Evolutionary conservation across 2,329 filamentous ascomycete genomes (phyloP).

Genomic region (Thielaviopsis musarum): DNA sequence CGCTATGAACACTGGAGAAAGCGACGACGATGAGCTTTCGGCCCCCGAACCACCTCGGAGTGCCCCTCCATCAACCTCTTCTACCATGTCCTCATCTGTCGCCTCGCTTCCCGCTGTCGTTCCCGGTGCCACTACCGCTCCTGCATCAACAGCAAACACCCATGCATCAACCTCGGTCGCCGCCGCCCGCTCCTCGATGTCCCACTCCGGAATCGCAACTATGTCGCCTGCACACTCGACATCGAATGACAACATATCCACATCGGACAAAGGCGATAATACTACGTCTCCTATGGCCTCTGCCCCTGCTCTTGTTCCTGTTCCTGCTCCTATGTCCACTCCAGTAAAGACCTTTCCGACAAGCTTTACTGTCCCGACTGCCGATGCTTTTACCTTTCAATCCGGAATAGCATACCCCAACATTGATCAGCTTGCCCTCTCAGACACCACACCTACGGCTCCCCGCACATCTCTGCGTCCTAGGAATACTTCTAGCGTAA

Average conservation of each 20-base stretch:
- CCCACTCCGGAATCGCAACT: neutral
- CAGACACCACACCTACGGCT: constrained; percentile 27
- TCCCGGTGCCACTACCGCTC: constrained; percentile 17
- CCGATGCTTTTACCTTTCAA: constrained; percentile 53
- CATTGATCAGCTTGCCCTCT: constrained; percentile 42
- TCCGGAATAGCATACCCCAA: constrained; percentile 41
- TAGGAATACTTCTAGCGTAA: constrained; percentile 10
- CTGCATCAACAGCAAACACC: constrained; percentile 21
- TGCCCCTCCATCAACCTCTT: neutral
- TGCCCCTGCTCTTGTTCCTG: neutral
- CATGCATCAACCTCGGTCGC: constrained; percentile 16
- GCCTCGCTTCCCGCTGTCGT: constrained; percentile 16
- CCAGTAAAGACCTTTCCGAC: constrained; percentile 13
- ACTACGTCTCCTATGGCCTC: neutral
- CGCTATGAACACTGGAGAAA: constrained; percentile 38
- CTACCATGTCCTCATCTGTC: constrained; percentile 15
- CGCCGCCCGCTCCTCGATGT: neutral
- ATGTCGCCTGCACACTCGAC: neutral
- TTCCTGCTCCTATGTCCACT: neutral
- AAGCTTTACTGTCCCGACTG: constrained; percentile 34
- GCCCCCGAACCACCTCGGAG: constrained; percentile 19
- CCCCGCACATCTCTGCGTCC: constrained; percentile 5
- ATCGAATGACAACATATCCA: neutral
- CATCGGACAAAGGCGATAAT: neutral
- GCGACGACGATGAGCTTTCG: constrained; percentile 48